phyloP scores from a whole-genome alignment of 2,329 filamentous ascomycete genomes.

The Trichoderma guizhouense region DNA sequence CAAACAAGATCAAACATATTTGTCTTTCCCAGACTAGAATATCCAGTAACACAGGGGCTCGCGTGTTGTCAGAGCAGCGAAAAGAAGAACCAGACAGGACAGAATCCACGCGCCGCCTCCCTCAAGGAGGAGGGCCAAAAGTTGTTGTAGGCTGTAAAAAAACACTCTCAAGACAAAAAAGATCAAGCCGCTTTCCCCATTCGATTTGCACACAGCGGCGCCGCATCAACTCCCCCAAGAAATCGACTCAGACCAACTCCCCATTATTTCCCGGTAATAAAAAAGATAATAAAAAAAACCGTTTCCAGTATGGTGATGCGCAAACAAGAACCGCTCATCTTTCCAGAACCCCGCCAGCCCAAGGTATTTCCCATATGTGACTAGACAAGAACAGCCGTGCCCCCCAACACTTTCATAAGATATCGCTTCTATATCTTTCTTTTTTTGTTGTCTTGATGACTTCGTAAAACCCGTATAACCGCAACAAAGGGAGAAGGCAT shows the following conservation, averaged over 20 bases:
- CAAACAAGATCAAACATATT: constrained; percentile 7
- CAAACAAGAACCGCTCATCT: constrained; percentile 34
- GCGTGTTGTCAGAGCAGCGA: constrained; percentile 16
- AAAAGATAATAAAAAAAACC: constrained; percentile 22
- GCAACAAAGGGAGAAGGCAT: constrained; percentile 30
- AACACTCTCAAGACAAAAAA: background rate
- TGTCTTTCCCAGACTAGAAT: constrained; percentile 27
- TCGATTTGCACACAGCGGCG: constrained; percentile 30
- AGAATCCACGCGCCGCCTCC: constrained; percentile 17
- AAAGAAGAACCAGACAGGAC: constrained; percentile 21
- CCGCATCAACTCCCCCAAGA: constrained; percentile 22
- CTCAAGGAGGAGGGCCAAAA: background rate
- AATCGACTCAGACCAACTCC: constrained; percentile 36
- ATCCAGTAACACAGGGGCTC: constrained; percentile 28
- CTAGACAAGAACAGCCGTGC: constrained; percentile 36
- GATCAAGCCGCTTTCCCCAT: constrained; percentile 29
- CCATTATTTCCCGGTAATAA: constrained; percentile 29
- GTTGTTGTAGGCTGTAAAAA: constrained; percentile 1
- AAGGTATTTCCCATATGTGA: constrained; percentile 33
- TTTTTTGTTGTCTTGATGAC: constrained; percentile 39
- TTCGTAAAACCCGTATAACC: constrained; percentile 43
- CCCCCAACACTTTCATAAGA: constrained; percentile 32
- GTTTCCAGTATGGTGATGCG: constrained; percentile 31
- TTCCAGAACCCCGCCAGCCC: constrained; percentile 30
- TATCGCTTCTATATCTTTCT: constrained; percentile 46